Base-by-base conservation (phyloP, 495 filamentous ascomycete genomes). In the Podospora pseudoanserina region DNA sequence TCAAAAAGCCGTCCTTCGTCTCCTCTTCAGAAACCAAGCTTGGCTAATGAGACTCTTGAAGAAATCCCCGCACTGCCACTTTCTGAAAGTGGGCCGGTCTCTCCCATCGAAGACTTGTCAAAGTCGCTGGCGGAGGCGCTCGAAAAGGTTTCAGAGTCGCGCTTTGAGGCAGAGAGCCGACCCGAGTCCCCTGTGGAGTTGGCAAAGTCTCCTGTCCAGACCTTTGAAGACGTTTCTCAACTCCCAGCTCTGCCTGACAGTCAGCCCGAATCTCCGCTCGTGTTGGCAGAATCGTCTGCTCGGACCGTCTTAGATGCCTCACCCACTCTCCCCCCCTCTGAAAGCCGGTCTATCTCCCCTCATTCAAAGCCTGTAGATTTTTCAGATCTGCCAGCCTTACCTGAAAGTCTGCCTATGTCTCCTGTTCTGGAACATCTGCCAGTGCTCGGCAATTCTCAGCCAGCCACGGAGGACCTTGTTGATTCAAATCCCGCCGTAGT, bases 361-460 rank as follows among this genome's bases (percentile, higher is more conserved):
- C 19, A 15, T 11, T 0, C 18, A 58, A 26, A 58, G 55, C 9
- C 18, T 58, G 23, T 58, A 2, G 66, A 62, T 16, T 2, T 30
- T 44, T 28, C 20, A 3, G 58, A 67, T 1, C 20, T 67, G 58
- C 58, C 65, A 16, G 32, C 58, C 11, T 34, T 66, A 3, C 64
- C 64, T 3, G 64, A 65, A n/a, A 65, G 64, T 49, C 49, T 15
- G 3, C 55, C 55, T 20, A n/a, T 58, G 3, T 58, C 55, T 15
- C 55, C 55, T 26, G 6, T 18, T 9, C 2, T 16, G 7, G 39
- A 49, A 49, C 9, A 13, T 11, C 15, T 49, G 5, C 39, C 39
- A 13, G 39, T 49, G 7, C 9, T 49, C 39, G 39, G 13, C 7
- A 11, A 11, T 49, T 16, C 23, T 7, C 55, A 58, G 11, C n/a